Evolutionary conservation across 495 filamentous ascomycete genomes (phyloP).

Genomic region (Aspergillus nidulans): DNA sequence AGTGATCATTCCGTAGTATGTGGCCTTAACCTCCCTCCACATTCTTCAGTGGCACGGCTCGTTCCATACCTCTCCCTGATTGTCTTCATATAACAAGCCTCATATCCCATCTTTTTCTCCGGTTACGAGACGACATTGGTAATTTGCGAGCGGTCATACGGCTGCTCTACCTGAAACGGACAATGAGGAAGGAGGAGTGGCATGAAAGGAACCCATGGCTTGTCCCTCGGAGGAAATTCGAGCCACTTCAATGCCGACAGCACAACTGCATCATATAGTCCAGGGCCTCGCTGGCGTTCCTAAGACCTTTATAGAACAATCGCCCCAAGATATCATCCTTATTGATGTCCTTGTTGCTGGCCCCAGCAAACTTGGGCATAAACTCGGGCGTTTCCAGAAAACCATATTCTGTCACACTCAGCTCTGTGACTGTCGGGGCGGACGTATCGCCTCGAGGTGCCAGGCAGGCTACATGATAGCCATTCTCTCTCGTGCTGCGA

Average conservation of each 20-base stretch:
- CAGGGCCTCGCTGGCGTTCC: slow-evolving; percentile 17
- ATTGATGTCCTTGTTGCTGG: not conserved
- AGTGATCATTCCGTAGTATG: slow-evolving; percentile 28
- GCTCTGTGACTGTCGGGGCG: slow-evolving; percentile 23
- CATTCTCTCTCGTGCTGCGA: slow-evolving; percentile 20
- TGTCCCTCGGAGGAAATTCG: slow-evolving; percentile 20
- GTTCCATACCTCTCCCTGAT: slow-evolving; percentile 23
- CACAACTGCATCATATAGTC: slow-evolving; percentile 25
- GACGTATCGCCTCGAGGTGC: slow-evolving; percentile 25
- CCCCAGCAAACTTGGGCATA: slow-evolving; percentile 17
- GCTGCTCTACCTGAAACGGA: slow-evolving; percentile 28
- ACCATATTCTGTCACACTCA: slow-evolving; percentile 24
- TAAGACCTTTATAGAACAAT: slow-evolving; percentile 21
- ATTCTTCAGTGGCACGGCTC: slow-evolving; percentile 20
- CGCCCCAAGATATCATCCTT: slow-evolving; percentile 18
- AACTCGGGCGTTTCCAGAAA: slow-evolving; percentile 26
- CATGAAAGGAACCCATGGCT: slow-evolving; percentile 26
- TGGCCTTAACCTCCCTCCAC: slow-evolving; percentile 22
- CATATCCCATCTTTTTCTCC: slow-evolving; percentile 20
- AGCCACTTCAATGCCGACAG: slow-evolving; percentile 22
- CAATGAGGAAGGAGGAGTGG: slow-evolving; percentile 27
- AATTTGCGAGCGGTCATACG: slow-evolving; percentile 20
- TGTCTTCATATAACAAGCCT: slow-evolving; percentile 20
- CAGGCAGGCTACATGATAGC: slow-evolving; percentile 25
- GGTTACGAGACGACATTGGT: slow-evolving; percentile 6